phyloP scores from a whole-genome alignment of 306 rosid genomes.

The Parietaria judaica region DNA sequence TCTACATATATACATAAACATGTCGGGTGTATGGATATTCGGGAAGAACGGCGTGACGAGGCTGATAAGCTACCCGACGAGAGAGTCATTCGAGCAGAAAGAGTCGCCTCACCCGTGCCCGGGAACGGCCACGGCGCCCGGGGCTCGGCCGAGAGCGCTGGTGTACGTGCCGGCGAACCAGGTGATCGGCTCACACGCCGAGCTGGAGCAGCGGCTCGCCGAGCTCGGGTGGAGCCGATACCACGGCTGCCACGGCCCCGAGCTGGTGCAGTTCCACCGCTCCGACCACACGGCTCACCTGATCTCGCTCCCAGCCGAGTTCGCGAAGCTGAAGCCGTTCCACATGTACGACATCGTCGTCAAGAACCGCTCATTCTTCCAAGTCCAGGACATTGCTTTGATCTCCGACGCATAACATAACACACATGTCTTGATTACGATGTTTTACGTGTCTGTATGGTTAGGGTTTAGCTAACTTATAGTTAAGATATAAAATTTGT shows the following conservation, averaged over 20 bases:
- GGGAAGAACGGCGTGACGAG: slow-evolving; percentile 84
- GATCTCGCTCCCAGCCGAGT: slow-evolving; percentile 51
- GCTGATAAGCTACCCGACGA: slow-evolving; percentile 58
- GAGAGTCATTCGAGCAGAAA: slow-evolving; percentile 69
- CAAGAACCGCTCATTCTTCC: slow-evolving; percentile 57
- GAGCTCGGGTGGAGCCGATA: slow-evolving; percentile 82
- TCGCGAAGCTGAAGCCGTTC: slow-evolving; percentile 39
- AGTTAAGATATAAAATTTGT: too few species aligned
- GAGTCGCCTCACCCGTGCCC: slow-evolving; percentile 27
- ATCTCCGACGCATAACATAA: not conserved
- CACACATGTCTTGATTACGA: too few species aligned
- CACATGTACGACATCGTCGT: slow-evolving; percentile 79
- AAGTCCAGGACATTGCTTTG: slow-evolving; percentile 50
- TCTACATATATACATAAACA: not conserved
- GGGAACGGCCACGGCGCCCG: slow-evolving; percentile 74
- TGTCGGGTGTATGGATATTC: slow-evolving; percentile 95
- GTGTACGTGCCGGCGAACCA: slow-evolving; percentile 63
- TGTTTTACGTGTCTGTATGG: too few species aligned
- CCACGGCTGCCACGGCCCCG: slow-evolving; percentile 21
- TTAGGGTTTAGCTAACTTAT: too few species aligned
- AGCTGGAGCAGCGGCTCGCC: slow-evolving; percentile 59
- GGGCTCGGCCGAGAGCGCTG: slow-evolving; percentile 64
- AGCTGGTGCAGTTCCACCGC: slow-evolving; percentile 74
- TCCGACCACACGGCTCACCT: slow-evolving; percentile 52
- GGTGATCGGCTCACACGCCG: slow-evolving; percentile 45